Evolutionary conservation across 1,284 basidiomycete species (phyloP).

Genomic region (Stygiomarasmius scandens): DNA sequence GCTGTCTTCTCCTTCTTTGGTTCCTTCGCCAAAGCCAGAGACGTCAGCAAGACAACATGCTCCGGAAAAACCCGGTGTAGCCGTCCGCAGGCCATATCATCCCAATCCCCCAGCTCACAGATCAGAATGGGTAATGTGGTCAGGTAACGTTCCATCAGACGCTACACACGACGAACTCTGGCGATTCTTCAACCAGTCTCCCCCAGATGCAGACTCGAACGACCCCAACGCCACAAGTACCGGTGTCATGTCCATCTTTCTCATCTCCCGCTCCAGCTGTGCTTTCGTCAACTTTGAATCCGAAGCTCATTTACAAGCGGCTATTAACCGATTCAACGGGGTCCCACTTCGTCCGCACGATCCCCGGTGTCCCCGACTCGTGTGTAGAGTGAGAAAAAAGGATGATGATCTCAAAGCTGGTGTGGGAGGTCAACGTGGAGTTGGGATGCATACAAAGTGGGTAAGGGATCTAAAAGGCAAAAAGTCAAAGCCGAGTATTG

Average conservation of each 20-base stretch:
- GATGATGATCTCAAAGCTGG: slow-evolving; percentile 90
- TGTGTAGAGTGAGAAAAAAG: slow-evolving; percentile 83
- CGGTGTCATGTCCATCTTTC: slow-evolving; percentile 81
- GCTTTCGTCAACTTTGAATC: slow-evolving; percentile 90
- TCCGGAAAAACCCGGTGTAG: slow-evolving; percentile 27
- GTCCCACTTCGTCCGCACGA: slow-evolving; percentile 67
- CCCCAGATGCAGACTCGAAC: slow-evolving; percentile 4
- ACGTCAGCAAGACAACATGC: background rate
- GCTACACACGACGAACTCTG: slow-evolving; percentile 88
- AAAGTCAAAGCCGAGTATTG: slow-evolving; percentile 20
- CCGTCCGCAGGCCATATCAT: slow-evolving; percentile 53
- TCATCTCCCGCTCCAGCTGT: slow-evolving; percentile 91
- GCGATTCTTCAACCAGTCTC: slow-evolving; percentile 73
- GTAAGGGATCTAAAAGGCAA: slow-evolving; percentile 62
- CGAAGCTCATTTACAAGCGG: slow-evolving; percentile 63
- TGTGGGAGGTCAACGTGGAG: slow-evolving; percentile 88
- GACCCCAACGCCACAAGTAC: slow-evolving; percentile 1
- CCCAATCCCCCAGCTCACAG: slow-evolving; percentile 71
- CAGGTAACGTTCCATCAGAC: slow-evolving; percentile 86
- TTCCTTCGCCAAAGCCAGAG: slow-evolving; percentile 11
- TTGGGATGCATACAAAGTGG: slow-evolving; percentile 83
- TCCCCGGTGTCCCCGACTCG: slow-evolving; percentile 73
- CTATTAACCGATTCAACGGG: slow-evolving; percentile 78
- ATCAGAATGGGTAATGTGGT: slow-evolving; percentile 97
- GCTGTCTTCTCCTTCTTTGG: background rate